Base-by-base conservation (phyloP, 1,284 basidiomycete species). In the Leccinum solheimii region DNA sequence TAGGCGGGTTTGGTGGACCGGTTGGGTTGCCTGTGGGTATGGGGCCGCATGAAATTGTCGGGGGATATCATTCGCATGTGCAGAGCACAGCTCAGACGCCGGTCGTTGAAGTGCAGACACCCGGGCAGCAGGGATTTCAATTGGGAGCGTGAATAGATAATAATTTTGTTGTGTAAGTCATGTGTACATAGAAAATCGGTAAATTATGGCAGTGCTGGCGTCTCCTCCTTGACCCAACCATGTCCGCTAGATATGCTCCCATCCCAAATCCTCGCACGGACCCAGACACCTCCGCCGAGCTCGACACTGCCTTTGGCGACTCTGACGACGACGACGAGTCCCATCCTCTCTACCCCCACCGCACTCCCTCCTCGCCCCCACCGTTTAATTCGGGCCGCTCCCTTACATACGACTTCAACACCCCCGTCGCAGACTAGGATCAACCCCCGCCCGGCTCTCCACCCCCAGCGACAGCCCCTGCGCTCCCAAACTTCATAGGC, bases 361-460 rank as follows among this genome's bases (percentile, higher is more conserved):
- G 66, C 61, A 69, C 72, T 11, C 74, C 78, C 45, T 72, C 77
- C 8, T 68, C 69, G 23, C 70, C 66, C 62, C 51, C 66, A 30
- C 61, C 69, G 27, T 2, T 64, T 7, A 27, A 27, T 26, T n/a
- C 23, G 67, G 60, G 57, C 53, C 50, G 59, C 10, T 77, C 81
- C 50, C 82, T 81, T 53, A 77, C 83, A 5, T 96, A 97, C 71
- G 89, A 96, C 76, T 97, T 95, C 72, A 90, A 96, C 76, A 85
- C 86, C 60, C 85, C 89, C 65, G 78, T 82, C 60, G 86, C 84
- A 63, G 93, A 90, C 72, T 91, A 88, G 75, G 86, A 86, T 67
- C 84, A 82, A 59, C 91, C 94, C 40, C 92, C 92, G 16, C 89
- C 91, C 8, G 91, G 91, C 56, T 94, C 92, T n/a, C 94, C 93